phyloP scores from a whole-genome alignment of 176 grass and related monocot species.

The Rhynchospora tenuis region DNA sequence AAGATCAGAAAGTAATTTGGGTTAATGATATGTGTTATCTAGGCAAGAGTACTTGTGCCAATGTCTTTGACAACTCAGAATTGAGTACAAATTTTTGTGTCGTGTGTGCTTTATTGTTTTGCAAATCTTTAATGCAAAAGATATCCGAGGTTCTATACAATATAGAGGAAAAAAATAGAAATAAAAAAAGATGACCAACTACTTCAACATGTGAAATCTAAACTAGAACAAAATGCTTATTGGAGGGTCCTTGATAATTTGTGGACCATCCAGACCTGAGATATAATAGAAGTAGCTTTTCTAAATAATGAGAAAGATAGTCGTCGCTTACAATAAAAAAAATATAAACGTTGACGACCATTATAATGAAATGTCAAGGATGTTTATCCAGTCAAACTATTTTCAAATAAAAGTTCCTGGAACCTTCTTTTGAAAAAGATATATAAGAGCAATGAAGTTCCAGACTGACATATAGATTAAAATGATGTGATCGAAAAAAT shows the following conservation, averaged over 20 bases:
- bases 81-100: conserved; percentile 7
- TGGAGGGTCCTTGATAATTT: conserved; percentile 11
- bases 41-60: conserved; percentile 27
- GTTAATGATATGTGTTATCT: conserved; percentile 33
- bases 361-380: background rate
- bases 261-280: background rate
- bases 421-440: background rate
- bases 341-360: background rate
- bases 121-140: conserved; percentile 19
- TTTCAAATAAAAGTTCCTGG: background rate
- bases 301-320: background rate
- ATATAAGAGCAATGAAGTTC: background rate
- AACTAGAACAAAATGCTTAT: background rate
- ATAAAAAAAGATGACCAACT: too few relatives aligned
- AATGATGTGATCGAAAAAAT: background rate
- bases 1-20: conserved; percentile 7
- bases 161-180: background rate
- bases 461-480: too few relatives aligned
- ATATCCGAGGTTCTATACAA: conserved; percentile 7
- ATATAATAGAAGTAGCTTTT: background rate
- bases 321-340: background rate
- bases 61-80: conserved; percentile 6
- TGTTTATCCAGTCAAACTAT: background rate
- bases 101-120: conserved; percentile 30
- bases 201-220: background rate